Percentiles rank a stretch among this genome's conserved stretches.
Conservation (phyloP, 345 rosid species). For the Theobroma cacao region DNA sequence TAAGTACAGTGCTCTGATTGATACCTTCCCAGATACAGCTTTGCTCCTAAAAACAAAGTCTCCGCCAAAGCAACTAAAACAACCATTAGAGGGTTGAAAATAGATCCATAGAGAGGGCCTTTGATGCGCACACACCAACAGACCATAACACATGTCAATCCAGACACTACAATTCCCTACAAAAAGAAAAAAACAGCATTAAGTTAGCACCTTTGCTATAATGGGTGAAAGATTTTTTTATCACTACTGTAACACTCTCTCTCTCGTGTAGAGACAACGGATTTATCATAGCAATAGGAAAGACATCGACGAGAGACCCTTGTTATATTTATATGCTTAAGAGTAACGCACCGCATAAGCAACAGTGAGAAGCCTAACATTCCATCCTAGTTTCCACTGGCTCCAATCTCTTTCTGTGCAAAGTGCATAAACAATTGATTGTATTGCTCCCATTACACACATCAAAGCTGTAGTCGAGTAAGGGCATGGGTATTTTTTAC, state of each 20-base stretch:
- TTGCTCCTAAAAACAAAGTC: conserved; percentile 37
- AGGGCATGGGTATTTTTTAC: conserved; percentile 30
- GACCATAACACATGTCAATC: conserved; percentile 26
- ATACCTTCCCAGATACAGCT: conserved; percentile 51
- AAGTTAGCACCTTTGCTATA: not conserved
- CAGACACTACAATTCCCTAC: conserved; percentile 42
- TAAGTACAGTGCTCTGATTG: not conserved
- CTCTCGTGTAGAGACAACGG: too few species aligned
- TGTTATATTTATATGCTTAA: too few species aligned
- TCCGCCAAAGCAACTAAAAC: conserved; percentile 44
- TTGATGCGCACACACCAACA: conserved; percentile 39
- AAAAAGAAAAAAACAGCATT: too few species aligned
- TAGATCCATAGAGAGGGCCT: conserved; percentile 48
- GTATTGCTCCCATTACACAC: conserved; percentile 37
- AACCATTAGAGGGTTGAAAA: conserved; percentile 43
- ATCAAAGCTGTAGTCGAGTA: conserved; percentile 45
- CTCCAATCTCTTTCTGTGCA: conserved; percentile 25
- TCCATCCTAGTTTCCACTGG: conserved; percentile 46
- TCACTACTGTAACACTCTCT: too few species aligned
- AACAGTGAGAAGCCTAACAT: conserved; percentile 37
- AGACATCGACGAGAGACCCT: too few species aligned
- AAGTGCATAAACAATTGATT: conserved; percentile 26
- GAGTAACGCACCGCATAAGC: conserved; percentile 30
- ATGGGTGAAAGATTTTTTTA: too few species aligned
- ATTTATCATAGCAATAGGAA: too few species aligned